Conservation (phyloP, 2,329 filamentous ascomycete species). For the Helotiales sp. region DNA sequence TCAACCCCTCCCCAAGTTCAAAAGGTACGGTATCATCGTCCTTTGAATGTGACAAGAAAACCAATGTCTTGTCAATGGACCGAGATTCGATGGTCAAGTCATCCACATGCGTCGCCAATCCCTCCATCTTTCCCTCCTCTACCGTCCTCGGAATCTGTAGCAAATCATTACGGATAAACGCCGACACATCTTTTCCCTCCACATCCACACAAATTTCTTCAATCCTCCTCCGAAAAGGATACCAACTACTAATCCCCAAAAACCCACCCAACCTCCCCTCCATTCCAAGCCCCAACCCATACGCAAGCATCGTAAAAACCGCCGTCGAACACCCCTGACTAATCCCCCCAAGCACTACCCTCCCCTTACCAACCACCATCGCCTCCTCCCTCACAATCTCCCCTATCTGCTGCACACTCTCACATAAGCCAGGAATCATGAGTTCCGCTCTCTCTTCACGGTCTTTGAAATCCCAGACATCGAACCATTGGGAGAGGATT, state of each 20-base stretch:
- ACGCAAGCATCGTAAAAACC: not conserved
- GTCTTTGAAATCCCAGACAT: conserved; percentile 41
- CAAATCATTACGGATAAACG: too few relatives aligned
- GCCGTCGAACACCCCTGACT: not conserved
- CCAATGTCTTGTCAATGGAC: not conserved
- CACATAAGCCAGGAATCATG: conserved; percentile 41
- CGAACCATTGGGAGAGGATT: conserved; percentile 49
- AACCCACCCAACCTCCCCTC: too few relatives aligned
- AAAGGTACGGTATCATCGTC: conserved; percentile 45
- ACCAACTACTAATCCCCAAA: not conserved
- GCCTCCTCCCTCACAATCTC: conserved; percentile 20
- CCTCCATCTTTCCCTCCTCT: too few relatives aligned
- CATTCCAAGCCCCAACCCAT: not conserved
- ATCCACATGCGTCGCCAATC: too few relatives aligned
- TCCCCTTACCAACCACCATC: not conserved
- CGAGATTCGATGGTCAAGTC: too few relatives aligned
- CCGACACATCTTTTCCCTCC: too few relatives aligned
- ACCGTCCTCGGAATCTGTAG: too few relatives aligned
- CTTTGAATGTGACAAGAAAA: conserved; percentile 43
- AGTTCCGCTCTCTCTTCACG: conserved; percentile 43
- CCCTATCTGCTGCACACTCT: conserved; percentile 38
- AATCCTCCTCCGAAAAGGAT: not conserved
- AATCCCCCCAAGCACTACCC: not conserved
- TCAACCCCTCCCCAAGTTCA: conserved; percentile 37
- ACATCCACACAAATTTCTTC: too few relatives aligned